Evolutionary conservation across 208 protist genomes (phyloP).

Genomic region (Trypanosoma vivax): DNA sequence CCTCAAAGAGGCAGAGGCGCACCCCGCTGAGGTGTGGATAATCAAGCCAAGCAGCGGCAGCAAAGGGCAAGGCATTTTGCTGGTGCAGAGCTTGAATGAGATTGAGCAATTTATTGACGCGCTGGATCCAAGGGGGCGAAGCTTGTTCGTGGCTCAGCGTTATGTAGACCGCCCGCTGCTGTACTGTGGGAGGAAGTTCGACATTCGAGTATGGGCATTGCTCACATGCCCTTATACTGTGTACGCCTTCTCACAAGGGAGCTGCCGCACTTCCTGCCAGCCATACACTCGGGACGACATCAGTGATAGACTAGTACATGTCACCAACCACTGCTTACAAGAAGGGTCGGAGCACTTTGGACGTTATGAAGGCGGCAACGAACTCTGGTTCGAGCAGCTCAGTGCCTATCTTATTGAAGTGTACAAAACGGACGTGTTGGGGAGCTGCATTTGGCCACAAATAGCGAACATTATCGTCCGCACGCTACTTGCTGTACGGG

Average conservation of each 20-base stretch:
- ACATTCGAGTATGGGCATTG: conserved; percentile 84
- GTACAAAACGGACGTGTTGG: conserved; percentile 39
- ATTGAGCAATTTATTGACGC: conserved; percentile 38
- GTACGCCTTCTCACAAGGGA: conserved; percentile 76
- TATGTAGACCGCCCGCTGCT: conserved; percentile 84
- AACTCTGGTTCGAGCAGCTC: conserved; percentile 81
- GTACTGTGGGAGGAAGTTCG: conserved; percentile 78
- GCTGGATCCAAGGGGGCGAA: conserved; percentile 18
- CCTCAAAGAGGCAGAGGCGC: conserved; percentile 22
- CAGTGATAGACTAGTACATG: conserved; percentile 42
- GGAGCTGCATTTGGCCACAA: conserved; percentile 43
- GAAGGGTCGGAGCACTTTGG: conserved; percentile 46
- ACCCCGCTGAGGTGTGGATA: conserved; percentile 62
- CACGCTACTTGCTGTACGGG: conserved; percentile 55
- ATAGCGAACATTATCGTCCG: conserved; percentile 65
- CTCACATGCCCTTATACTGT: conserved; percentile 48
- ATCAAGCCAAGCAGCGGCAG: conserved; percentile 78
- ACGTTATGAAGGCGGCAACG: conserved; percentile 75
- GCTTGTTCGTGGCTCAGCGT: conserved; percentile 72
- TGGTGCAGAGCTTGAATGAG: conserved; percentile 27
- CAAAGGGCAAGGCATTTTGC: conserved; percentile 70
- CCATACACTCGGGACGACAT: conserved; percentile 47
- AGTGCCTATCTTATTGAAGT: conserved; percentile 34
- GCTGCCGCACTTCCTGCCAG: conserved; percentile 71
- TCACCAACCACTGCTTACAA: conserved; percentile 91